Evolutionary conservation across 2,329 filamentous ascomycete genomes (phyloP).

Genomic region (Arachnopeziza araneosa): DNA sequence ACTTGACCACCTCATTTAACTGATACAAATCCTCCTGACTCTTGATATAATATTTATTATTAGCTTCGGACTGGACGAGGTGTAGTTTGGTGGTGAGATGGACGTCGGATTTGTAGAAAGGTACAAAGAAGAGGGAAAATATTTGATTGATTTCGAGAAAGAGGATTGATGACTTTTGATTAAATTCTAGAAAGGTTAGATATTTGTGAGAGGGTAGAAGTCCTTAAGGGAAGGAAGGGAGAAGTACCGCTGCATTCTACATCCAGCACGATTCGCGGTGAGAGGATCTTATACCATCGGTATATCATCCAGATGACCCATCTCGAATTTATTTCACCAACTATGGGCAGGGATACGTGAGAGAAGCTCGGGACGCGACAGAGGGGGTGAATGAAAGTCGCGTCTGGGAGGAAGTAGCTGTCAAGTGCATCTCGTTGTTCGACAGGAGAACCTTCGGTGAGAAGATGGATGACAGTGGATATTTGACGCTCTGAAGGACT

Average conservation of each 20-base stretch:
- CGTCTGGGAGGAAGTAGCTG: constrained; percentile 66
- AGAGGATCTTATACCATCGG: constrained; percentile 79
- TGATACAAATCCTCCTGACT: constrained; percentile 81
- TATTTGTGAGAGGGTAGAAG: not conserved
- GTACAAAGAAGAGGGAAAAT: constrained; percentile 72
- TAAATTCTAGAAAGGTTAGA: constrained; percentile 49
- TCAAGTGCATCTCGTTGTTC: constrained; percentile 62
- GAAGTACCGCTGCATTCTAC: constrained; percentile 51
- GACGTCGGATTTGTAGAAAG: constrained; percentile 65
- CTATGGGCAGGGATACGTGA: constrained; percentile 36
- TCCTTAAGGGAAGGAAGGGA: not conserved
- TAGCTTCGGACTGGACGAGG: constrained; percentile 42
- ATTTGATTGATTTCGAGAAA: constrained; percentile 70
- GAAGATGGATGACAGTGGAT: constrained; percentile 55
- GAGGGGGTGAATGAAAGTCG: constrained; percentile 73
- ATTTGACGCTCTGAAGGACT: constrained; percentile 50
- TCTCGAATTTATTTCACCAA: constrained; percentile 52
- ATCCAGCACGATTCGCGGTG: constrained; percentile 62
- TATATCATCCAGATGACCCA: constrained; percentile 65
- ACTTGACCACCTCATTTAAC: constrained; percentile 67
- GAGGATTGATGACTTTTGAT: constrained; percentile 58
- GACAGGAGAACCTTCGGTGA: constrained; percentile 61
- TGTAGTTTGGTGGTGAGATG: constrained; percentile 62
- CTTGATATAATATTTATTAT: constrained; percentile 60
- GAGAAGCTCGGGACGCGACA: constrained; percentile 59